A percentile compares a stretch with the other conserved stretches of the same genome.
phyloP scores from a whole-genome alignment of 441 rosid species.

The Isatis lusitanica region DNA sequence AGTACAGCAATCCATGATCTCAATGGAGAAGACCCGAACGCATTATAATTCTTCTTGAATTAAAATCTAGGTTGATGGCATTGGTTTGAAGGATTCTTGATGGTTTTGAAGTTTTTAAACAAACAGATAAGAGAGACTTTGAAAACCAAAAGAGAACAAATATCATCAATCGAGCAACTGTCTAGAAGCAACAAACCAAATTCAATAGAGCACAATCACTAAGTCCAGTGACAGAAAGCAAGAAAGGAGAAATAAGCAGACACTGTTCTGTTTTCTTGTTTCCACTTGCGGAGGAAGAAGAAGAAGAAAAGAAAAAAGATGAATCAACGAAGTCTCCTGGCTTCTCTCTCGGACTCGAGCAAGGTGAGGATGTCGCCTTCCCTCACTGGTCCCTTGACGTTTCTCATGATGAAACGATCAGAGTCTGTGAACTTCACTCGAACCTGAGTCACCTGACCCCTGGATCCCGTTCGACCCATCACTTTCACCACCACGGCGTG shows the following conservation, averaged over 20 bases:
- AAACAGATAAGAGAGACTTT: neutral
- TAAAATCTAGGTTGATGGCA: no score
- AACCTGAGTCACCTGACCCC: constrained; percentile 81
- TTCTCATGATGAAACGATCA: constrained; percentile 79
- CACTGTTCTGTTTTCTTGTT: neutral
- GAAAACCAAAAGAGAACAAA: neutral
- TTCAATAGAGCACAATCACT: constrained; percentile 9
- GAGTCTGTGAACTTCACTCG: constrained; percentile 70
- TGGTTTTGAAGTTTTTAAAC: neutral
- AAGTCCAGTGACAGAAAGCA: constrained; percentile 11
- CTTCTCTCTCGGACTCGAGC: constrained; percentile 81
- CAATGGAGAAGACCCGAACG: no score
- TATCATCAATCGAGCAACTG: constrained; percentile 12
- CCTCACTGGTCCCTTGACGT: constrained; percentile 79
- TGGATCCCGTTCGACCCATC: constrained; percentile 72
- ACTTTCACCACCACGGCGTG: constrained; percentile 74
- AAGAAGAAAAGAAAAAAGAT: neutral
- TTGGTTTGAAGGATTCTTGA: neutral
- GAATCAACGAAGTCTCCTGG: constrained; percentile 71
- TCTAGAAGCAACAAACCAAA: constrained; percentile 28
- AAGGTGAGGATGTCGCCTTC: constrained; percentile 74
- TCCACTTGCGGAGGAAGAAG: neutral
- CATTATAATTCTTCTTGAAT: no score
- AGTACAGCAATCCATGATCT: no score
- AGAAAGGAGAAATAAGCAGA: neutral